Conservation (phyloP, 2,329 filamentous ascomycete species). For the Arthrinium puccinioides region DNA sequence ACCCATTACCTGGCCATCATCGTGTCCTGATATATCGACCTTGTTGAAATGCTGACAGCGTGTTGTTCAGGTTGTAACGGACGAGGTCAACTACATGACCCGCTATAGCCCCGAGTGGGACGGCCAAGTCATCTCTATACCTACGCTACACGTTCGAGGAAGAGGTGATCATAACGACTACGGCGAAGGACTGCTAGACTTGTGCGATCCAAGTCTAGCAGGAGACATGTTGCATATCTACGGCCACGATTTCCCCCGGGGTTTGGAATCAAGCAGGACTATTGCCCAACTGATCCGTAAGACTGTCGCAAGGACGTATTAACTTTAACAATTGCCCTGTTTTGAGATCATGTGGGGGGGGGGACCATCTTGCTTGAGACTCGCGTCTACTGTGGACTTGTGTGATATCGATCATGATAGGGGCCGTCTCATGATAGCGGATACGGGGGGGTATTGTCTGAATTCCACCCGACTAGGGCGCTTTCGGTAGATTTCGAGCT, state of each 20-base stretch:
- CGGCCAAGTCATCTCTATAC: background rate
- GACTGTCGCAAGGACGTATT: background rate
- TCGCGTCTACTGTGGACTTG: no score
- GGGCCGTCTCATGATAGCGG: no score
- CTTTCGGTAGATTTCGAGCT: no score
- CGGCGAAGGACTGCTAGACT: background rate
- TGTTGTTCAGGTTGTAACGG: background rate
- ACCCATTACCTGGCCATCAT: no score
- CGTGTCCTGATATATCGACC: no score
- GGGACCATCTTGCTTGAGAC: no score
- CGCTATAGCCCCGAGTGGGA: constrained; percentile 2
- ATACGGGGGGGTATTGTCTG: no score
- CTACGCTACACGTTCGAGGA: background rate
- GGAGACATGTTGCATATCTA: constrained; percentile 1
- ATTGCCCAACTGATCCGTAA: constrained; percentile 1
- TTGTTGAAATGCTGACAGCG: background rate
- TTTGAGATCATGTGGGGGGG: no score
- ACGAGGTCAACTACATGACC: constrained; percentile 1
- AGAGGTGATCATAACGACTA: constrained; percentile 1
- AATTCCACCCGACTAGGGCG: no score
- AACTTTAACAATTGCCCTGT: no score
- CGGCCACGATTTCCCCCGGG: constrained; percentile 1
- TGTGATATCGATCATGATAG: no score
- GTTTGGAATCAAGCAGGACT: background rate
- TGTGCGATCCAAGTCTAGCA: background rate